phyloP scores from a whole-genome alignment of 2,329 filamentous ascomycete species.

The Sporothrix schenckii region DNA sequence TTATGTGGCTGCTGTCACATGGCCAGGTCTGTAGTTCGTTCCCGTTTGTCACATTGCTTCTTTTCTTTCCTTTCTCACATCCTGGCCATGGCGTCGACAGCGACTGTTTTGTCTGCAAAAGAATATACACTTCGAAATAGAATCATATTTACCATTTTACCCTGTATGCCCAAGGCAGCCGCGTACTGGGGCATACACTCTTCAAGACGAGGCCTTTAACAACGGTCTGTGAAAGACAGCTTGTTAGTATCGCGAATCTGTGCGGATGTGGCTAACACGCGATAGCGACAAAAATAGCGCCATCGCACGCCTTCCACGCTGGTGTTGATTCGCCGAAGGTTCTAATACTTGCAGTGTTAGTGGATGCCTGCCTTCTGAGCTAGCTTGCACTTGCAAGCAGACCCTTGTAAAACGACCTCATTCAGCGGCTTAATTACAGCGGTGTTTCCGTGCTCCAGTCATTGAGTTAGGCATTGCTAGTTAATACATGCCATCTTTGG shows the following conservation, averaged over 20 bases:
- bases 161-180: background rate
- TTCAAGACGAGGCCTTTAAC: background rate
- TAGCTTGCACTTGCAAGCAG: background rate
- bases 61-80: background rate
- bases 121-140: constrained; percentile 24
- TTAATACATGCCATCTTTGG: background rate
- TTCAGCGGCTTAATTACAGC: constrained; percentile 14
- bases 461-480: constrained; percentile 7
- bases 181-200: background rate
- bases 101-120: background rate
- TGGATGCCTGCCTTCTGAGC: constrained; percentile 6
- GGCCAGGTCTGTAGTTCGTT: background rate
- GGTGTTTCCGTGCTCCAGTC: constrained; percentile 4
- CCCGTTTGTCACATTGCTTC: background rate
- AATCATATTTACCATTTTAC: background rate
- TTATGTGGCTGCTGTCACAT: background rate
- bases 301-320: constrained; percentile 23
- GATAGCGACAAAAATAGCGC: constrained; percentile 21
- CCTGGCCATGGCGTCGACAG: background rate
- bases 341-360: background rate
- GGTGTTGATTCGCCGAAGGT: background rate
- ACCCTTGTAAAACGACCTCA: background rate
- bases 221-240: background rate
- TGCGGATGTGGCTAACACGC: background rate
- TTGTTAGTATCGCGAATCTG: background rate